Evolutionary conservation across 2,329 filamentous ascomycete species (phyloP).

Genomic region (Aspergillus alliaceus): DNA sequence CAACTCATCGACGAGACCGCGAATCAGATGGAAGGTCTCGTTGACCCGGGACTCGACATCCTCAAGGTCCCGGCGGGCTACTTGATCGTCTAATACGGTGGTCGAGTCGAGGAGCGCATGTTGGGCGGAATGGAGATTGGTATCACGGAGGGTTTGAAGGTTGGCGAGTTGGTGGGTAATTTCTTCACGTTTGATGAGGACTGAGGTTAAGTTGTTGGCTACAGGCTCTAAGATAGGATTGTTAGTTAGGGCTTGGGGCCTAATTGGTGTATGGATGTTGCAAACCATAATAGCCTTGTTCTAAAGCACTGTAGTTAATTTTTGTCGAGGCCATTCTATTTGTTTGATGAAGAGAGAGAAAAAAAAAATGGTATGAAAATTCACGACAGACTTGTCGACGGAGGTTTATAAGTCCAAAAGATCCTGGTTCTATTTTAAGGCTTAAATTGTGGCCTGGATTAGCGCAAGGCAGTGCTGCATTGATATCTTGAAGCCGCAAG

Average conservation of each 20-base stretch:
- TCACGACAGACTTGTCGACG: too few relatives aligned
- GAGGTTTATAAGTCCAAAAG: not conserved
- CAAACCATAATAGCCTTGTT: not conserved
- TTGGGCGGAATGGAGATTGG: conserved; percentile 9
- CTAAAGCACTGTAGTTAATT: not conserved
- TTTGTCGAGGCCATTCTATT: not conserved
- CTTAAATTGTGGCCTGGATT: not conserved
- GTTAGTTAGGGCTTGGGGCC: not conserved
- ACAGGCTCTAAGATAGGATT: not conserved
- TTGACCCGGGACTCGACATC: not conserved
- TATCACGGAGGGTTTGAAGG: not conserved
- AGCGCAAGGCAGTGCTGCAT: not conserved
- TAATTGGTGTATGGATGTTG: too few relatives aligned
- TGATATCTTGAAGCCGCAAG: too few relatives aligned
- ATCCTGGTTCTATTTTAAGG: not conserved
- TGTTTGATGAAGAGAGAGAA: too few relatives aligned
- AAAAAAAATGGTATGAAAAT: not conserved
- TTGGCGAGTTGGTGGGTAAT: not conserved
- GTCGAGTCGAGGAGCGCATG: conserved; percentile 13
- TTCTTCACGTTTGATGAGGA: not conserved
- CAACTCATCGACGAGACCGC: not conserved
- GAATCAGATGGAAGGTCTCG: not conserved
- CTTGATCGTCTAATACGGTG: conserved; percentile 8
- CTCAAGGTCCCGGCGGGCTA: not conserved
- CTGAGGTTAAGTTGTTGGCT: not conserved